Evolutionary conservation across 192 early-diverging fungal species (phyloP).

Genomic region (Entomortierella beljakovae): DNA sequence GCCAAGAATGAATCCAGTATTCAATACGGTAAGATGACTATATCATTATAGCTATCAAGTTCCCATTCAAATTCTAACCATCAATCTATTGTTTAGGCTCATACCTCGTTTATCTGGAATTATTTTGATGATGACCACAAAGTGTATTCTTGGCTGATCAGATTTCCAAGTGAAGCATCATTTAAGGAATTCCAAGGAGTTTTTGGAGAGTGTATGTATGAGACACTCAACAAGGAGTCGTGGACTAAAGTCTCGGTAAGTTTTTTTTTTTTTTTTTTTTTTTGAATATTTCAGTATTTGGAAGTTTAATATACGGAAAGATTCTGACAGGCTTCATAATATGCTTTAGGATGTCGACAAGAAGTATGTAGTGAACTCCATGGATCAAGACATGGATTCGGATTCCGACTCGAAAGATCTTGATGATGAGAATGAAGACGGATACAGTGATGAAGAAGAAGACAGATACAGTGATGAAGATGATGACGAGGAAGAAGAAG

Average conservation of each 20-base stretch:
- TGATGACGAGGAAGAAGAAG: constrained; percentile 25
- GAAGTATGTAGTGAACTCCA: constrained; percentile 67
- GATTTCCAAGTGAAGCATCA: constrained; percentile 63
- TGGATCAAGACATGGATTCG: constrained; percentile 6
- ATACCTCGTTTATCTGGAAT: constrained; percentile 86
- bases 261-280: not conserved
- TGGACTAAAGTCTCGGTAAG: constrained; percentile 73
- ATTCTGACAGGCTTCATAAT: not conserved
- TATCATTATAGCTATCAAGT: not conserved
- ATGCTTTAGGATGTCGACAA: constrained; percentile 66
- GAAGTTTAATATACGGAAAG: not conserved
- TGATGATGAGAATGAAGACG: not conserved
- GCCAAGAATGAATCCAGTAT: constrained; percentile 82
- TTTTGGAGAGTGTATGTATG: constrained; percentile 82
- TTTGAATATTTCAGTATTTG: not conserved
- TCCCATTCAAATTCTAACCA: not conserved
- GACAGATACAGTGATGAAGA: constrained; percentile 5
- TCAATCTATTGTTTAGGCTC: constrained; percentile 43
- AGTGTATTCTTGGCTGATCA: constrained; percentile 83
- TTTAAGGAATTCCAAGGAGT: constrained; percentile 71
- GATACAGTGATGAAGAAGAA: constrained; percentile 5
- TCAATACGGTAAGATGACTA: constrained; percentile 59
- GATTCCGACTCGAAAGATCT: constrained; percentile 47
- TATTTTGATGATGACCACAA: constrained; percentile 67
- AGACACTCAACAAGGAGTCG: constrained; percentile 69